These are phyloP conservation scores for Sporisorium scitamineum DNA, from an alignment of 1,284 basidiomycete genomes.

Conservation along the genomic window DNA sequence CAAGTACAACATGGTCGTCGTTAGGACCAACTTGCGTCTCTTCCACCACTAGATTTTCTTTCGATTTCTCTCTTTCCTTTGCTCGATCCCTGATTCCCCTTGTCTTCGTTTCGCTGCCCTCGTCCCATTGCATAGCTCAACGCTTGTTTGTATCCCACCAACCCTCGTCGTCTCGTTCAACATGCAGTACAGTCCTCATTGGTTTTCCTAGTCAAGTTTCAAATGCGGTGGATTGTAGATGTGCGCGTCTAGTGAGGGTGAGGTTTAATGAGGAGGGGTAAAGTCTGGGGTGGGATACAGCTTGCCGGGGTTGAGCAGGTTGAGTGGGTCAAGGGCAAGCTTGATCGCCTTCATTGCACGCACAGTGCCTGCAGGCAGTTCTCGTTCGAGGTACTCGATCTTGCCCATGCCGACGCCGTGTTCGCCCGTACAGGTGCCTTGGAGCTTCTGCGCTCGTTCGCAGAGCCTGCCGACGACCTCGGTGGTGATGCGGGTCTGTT, in stretches of 20 bases:
- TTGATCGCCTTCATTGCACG: conserved; percentile 59
- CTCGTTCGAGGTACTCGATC: conserved; percentile 53
- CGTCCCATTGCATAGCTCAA: conserved; percentile 9
- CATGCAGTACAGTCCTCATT: conserved; percentile 19
- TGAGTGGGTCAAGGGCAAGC: conserved; percentile 54
- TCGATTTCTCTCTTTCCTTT: background rate
- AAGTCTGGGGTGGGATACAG: conserved; percentile 36
- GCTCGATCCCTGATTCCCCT: background rate
- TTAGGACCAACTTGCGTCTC: conserved; percentile 65
- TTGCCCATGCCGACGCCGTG: conserved; percentile 63
- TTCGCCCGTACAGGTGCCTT: conserved; percentile 72
- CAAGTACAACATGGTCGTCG: conserved; percentile 66
- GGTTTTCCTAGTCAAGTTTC: background rate
- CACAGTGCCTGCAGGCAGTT: conserved; percentile 56
- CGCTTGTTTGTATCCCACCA: conserved; percentile 4
- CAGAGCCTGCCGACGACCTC: conserved; percentile 72
- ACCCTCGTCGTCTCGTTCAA: conserved; percentile 16
- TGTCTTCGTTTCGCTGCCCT: background rate
- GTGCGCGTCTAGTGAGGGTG: background rate
- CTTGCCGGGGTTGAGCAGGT: conserved; percentile 63
- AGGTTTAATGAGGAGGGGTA: conserved; percentile 8
- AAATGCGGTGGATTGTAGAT: background rate
- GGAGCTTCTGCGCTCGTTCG: conserved; percentile 71
- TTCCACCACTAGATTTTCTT: conserved; percentile 65
- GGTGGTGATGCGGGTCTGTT: conserved; percentile 65